Evolutionary conservation across 2,329 filamentous ascomycete species (phyloP), one percentile per base, ranked within the genome.

Genomic region (Aaosphaeria arxii): DNA sequence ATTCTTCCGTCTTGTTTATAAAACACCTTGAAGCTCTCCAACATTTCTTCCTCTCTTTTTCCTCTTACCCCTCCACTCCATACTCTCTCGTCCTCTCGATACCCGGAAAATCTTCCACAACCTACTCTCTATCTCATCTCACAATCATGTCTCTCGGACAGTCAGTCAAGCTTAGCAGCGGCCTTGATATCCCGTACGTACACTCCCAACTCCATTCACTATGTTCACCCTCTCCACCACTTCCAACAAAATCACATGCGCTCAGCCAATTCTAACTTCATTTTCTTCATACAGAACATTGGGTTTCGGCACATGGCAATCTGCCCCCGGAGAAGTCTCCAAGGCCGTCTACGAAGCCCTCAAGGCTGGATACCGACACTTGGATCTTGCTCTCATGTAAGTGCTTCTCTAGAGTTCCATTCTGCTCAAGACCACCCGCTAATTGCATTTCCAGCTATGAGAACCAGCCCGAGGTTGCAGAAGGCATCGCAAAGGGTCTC

Each of bases 111-210:
- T 36, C 17, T 24, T 24, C 17, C 17, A 24, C 17, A 24, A 24
- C 17, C 17, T 24, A 24, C 17, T 3, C 3, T 24, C 17, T 24
- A 24, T 36, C 33, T 36, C 9, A 46, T 44, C 42, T 30, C 47
- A 52, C 58, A 65, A 38, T 24, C 44, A 64, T 65, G 59, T 60
- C 58, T 48, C 60, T 69, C 45, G 70, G 71, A 56, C 62, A 69
- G 60, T 65, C 59, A n/a, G 55, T 61, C 33, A 64, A 57, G 11
- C 58, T 66, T 39, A 66, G 56, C 54, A 59, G 58, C 30, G 63
- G 63, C 46, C 29, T 57, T 54, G 63, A 63, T 51, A 66, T 94
- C 56, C 86, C 63, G 61, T 64, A 55, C 7, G 59, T 51, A 17
- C 11, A 11, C 42, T 35, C 7, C 17, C 5, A 43, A 29, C 17